phyloP scores from a whole-genome alignment of 768 basidiomycete genomes.

The Rhizopogon vulgaris region DNA sequence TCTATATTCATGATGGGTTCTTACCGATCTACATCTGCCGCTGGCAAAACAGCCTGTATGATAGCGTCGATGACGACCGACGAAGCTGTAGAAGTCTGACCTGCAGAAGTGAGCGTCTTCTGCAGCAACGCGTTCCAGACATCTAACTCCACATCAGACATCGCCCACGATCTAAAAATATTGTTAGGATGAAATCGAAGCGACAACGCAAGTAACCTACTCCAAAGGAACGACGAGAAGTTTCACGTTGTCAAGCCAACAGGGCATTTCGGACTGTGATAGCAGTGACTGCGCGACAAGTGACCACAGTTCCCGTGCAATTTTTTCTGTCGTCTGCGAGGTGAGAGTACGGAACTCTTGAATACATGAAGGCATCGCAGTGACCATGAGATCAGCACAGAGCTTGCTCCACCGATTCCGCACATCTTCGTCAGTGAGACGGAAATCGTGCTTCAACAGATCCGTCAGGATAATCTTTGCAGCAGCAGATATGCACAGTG shows the following conservation, averaged over 20 bases:
- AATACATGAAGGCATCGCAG: constrained; percentile 35
- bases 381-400: constrained; percentile 41
- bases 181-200: constrained; percentile 1
- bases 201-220: constrained; percentile 24
- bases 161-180: constrained; percentile 36
- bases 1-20: neutral
- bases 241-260: constrained; percentile 36
- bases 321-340: constrained; percentile 16
- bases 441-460: constrained; percentile 39
- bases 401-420: constrained; percentile 41
- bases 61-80: constrained; percentile 11
- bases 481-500: constrained; percentile 32
- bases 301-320: constrained; percentile 41
- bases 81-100: constrained; percentile 6
- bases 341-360: constrained; percentile 24
- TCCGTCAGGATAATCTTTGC: constrained; percentile 43
- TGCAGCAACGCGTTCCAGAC: constrained; percentile 37
- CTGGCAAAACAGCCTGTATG: neutral
- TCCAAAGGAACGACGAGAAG: constrained; percentile 44
- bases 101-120: constrained; percentile 23
- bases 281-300: constrained; percentile 32
- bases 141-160: constrained; percentile 35
- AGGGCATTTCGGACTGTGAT: constrained; percentile 15
- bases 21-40: neutral
- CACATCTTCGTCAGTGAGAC: constrained; percentile 32